A percentile compares a stretch with the other conserved stretches of the same genome.
These are phyloP conservation scores for Arachis stenosperma DNA, from an alignment of 306 rosid genomes.

Conservation along the genomic window DNA sequence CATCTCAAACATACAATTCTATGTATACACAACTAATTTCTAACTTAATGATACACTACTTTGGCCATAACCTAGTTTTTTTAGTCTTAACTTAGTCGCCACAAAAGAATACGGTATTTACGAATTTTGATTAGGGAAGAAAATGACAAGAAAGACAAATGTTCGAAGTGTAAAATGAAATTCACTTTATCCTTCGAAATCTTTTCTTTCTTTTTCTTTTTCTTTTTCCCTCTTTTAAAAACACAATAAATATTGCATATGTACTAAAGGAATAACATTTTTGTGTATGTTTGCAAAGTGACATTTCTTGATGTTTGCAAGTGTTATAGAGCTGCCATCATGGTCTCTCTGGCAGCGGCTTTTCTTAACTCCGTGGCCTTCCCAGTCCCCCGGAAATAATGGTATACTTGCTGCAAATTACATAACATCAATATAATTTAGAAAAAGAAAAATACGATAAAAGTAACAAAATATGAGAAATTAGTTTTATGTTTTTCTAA, in stretches of 20 bases:
- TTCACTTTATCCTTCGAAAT: no score
- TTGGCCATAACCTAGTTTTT: slow-evolving; percentile 2
- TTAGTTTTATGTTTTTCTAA: no score
- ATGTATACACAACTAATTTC: slow-evolving; percentile 40
- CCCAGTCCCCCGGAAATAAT: slow-evolving; percentile 93
- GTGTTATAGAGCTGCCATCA: slow-evolving; percentile 75
- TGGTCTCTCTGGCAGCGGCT: slow-evolving; percentile 68
- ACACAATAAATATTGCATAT: no score
- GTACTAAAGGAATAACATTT: neutral
- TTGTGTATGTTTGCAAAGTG: slow-evolving; percentile 26
- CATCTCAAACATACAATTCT: slow-evolving; percentile 23
- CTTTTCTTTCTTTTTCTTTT: no score
- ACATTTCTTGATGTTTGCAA: neutral
- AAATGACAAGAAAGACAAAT: no score
- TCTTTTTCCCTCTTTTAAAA: no score
- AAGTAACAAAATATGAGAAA: no score
- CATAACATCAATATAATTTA: neutral
- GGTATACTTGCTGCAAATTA: slow-evolving; percentile 85
- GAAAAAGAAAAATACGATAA: no score
- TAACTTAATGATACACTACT: slow-evolving; percentile 28
- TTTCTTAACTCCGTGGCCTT: slow-evolving; percentile 74
- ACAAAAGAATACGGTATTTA: neutral
- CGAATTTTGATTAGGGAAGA: no score
- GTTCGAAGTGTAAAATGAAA: no score
- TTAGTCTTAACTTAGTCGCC: neutral